A percentile compares a stretch with the other conserved stretches of the same genome.
Conservation (phyloP, 2,329 filamentous ascomycete species). For the Grosmannia serpens region DNA sequence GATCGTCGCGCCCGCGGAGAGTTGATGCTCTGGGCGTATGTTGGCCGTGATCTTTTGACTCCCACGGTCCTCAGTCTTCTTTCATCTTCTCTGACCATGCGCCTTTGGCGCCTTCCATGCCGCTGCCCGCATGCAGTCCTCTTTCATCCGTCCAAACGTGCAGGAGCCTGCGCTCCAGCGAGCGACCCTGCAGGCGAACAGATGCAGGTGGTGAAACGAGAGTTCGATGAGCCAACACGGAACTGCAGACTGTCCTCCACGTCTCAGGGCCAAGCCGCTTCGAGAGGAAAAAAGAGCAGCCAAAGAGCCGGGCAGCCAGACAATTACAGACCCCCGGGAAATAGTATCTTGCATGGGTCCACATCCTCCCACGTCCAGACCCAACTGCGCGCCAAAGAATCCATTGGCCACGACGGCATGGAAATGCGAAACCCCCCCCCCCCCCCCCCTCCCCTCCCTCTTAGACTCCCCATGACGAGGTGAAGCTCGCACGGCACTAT, state of each 20-base stretch:
- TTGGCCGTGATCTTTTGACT: background rate
- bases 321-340: background rate
- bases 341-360: background rate
- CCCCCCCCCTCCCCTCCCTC: background rate
- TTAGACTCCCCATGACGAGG: background rate
- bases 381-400: constrained; percentile 8
- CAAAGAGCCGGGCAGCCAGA: background rate
- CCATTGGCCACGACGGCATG: constrained; percentile 9
- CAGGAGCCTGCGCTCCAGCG: background rate
- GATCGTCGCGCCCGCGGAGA: background rate
- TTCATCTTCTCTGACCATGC: background rate
- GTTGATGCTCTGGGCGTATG: background rate
- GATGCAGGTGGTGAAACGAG: background rate
- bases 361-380: background rate
- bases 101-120: background rate
- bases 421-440: constrained; percentile 10
- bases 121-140: background rate
- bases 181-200: background rate
- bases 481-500: background rate
- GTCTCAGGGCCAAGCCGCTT: background rate
- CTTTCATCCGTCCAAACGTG: background rate
- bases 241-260: background rate
- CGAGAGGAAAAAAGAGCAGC: background rate
- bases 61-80: background rate
- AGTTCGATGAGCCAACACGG: background rate